These are phyloP conservation scores for Hygrophorus russula DNA, from an alignment of 768 basidiomycete species.

Conservation along the genomic window DNA sequence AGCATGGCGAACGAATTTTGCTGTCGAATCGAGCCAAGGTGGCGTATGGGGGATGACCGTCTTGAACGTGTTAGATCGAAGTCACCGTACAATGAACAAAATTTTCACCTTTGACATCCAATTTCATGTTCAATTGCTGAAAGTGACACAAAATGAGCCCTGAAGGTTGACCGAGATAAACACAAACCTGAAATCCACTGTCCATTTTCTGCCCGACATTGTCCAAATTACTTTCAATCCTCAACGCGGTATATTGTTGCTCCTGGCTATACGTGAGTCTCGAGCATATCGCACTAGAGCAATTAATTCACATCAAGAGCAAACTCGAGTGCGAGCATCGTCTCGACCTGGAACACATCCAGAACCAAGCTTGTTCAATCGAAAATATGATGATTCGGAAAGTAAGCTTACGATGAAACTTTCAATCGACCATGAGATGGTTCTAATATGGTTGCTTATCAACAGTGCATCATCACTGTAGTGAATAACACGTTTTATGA, in stretches of 20 bases:
- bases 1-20: background rate
- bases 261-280: background rate
- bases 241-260: background rate
- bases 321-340: slow-evolving; percentile 5
- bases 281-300: background rate
- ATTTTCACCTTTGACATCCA: background rate
- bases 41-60: slow-evolving; percentile 1
- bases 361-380: background rate
- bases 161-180: background rate
- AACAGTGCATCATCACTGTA: background rate
- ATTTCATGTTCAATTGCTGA: background rate
- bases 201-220: background rate
- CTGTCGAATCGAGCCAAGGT: slow-evolving; percentile 1
- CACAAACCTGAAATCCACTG: slow-evolving; percentile 3
- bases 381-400: background rate
- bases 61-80: background rate
- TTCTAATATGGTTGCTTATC: background rate
- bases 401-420: background rate
- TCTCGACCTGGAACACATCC: slow-evolving; percentile 4
- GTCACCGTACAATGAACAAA: background rate
- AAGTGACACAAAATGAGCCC: background rate
- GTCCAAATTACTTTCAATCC: background rate
- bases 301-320: background rate
- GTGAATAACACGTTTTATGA: background rate
- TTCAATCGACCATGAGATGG: background rate